These are phyloP conservation scores for Epichloe sylvatica DNA, from an alignment of 2,329 filamentous ascomycete genomes.

Conservation along the genomic window DNA sequence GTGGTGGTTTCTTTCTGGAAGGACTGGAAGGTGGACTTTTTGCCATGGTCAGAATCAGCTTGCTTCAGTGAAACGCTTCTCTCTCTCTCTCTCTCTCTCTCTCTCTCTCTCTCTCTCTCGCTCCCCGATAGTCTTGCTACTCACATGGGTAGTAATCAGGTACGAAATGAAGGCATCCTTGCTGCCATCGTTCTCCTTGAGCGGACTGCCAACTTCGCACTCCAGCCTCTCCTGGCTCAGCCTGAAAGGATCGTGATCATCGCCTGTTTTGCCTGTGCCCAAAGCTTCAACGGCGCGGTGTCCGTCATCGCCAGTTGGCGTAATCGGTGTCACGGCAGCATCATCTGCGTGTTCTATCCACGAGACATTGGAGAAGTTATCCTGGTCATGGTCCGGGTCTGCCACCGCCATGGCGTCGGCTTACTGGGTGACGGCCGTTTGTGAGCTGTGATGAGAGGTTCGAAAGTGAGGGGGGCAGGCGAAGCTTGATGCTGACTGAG, in stretches of 20 bases:
- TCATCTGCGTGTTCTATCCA: constrained; percentile 51
- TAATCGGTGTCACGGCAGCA: constrained; percentile 17
- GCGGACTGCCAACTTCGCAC: constrained; percentile 66
- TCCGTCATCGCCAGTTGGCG: constrained; percentile 14
- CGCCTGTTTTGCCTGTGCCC: constrained; percentile 22
- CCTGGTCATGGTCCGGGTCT: constrained; percentile 40
- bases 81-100: not conserved
- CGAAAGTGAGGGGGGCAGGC: too few relatives aligned
- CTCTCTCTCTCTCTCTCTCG: not conserved
- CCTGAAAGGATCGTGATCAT: constrained; percentile 44
- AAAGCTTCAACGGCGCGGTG: constrained; percentile 29
- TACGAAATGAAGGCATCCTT: constrained; percentile 97
- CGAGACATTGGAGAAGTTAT: constrained; percentile 69
- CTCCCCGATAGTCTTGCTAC: constrained; percentile 4
- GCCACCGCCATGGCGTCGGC: constrained; percentile 24
- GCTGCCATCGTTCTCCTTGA: constrained; percentile 92
- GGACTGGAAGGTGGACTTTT: constrained; percentile 79
- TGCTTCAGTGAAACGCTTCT: not conserved
- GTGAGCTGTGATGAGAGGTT: not conserved
- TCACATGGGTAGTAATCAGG: constrained; percentile 75
- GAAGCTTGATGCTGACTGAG: not conserved
- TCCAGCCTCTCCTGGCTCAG: constrained; percentile 64
- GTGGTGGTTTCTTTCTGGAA: constrained; percentile 71
- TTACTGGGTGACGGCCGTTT: not conserved
- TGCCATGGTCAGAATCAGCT: not conserved